Conservation (phyloP, 805 yeast genomes). For the Starmerella floricola region DNA sequence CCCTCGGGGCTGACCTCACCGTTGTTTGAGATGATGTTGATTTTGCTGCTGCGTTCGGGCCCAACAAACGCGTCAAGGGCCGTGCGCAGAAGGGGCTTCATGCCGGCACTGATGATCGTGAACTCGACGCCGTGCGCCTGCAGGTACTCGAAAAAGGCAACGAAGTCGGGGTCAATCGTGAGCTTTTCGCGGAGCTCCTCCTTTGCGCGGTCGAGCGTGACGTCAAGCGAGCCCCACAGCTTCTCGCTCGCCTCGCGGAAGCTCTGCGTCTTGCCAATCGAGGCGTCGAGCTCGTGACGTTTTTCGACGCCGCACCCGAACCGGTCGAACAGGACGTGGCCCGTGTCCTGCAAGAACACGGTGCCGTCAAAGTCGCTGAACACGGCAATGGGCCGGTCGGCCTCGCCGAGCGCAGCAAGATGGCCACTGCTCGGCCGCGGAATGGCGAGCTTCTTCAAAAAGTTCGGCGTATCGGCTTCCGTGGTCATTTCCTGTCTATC, state of each 20-base stretch:
- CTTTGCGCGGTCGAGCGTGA: conserved; percentile 31
- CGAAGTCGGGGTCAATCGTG: conserved; percentile 33
- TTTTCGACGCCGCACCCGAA: conserved; percentile 33
- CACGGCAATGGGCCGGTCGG: conserved; percentile 24
- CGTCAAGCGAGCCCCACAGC: conserved; percentile 35
- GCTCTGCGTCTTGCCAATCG: conserved; percentile 31
- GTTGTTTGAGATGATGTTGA: conserved; percentile 33
- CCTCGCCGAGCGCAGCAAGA: conserved; percentile 22
- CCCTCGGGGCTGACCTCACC: conserved; percentile 32
- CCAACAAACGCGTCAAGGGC: conserved; percentile 34
- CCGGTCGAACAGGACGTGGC: conserved; percentile 35
- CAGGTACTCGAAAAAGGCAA: conserved; percentile 30
- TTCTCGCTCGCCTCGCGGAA: conserved; percentile 35
- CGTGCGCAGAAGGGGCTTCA: conserved; percentile 33
- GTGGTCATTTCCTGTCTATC: background rate
- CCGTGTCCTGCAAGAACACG: conserved; percentile 36
- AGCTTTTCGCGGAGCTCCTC: conserved; percentile 29
- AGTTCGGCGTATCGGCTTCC: conserved; percentile 13
- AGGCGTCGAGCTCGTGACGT: conserved; percentile 30
- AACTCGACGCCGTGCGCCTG: conserved; percentile 32
- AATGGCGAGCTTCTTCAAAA: conserved; percentile 19
- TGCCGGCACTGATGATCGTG: conserved; percentile 35
- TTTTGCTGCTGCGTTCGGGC: conserved; percentile 28
- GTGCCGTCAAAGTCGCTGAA: conserved; percentile 36
- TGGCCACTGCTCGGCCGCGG: conserved; percentile 25